Conservation (phyloP, 202 grass and related monocot species). For the Carex arenaria region DNA sequence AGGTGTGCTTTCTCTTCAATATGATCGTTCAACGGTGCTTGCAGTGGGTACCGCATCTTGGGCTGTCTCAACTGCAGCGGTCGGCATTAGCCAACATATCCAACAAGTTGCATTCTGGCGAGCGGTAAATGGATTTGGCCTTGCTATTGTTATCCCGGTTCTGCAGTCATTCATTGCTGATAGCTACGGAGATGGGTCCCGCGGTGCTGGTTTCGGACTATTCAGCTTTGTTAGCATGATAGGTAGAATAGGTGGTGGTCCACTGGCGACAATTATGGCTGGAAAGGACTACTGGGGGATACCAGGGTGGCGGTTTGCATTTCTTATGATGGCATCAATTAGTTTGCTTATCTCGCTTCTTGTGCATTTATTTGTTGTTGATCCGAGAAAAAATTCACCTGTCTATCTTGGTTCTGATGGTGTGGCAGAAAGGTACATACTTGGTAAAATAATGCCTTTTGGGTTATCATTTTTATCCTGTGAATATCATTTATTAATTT, state of each 20-base stretch:
- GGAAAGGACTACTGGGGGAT: slow-evolving; percentile 67
- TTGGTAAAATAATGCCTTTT: not conserved
- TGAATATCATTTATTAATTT: not conserved
- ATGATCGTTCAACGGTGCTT: slow-evolving; percentile 76
- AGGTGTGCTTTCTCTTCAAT: slow-evolving; percentile 69
- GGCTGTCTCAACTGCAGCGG: slow-evolving; percentile 83
- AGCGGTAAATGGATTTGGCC: slow-evolving; percentile 82
- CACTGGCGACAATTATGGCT: slow-evolving; percentile 86
- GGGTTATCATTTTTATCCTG: not conserved
- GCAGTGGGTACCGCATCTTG: slow-evolving; percentile 77
- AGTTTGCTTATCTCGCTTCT: slow-evolving; percentile 84
- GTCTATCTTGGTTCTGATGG: slow-evolving; percentile 36
- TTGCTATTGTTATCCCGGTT: slow-evolving; percentile 92
- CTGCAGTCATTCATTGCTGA: slow-evolving; percentile 95
- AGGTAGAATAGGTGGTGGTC: slow-evolving; percentile 82
- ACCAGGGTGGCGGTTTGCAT: slow-evolving; percentile 92
- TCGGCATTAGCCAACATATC: slow-evolving; percentile 72
- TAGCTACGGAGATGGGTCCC: slow-evolving; percentile 77
- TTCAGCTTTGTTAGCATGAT: slow-evolving; percentile 75
- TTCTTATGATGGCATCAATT: slow-evolving; percentile 65
- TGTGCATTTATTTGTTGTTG: slow-evolving; percentile 73
- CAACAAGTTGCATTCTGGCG: slow-evolving; percentile 79
- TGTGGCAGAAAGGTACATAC: slow-evolving; percentile 60
- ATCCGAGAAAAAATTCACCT: slow-evolving; percentile 58
- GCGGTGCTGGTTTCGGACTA: slow-evolving; percentile 79